phyloP scores from a whole-genome alignment of 441 rosid genomes.

The Populus hybrid region DNA sequence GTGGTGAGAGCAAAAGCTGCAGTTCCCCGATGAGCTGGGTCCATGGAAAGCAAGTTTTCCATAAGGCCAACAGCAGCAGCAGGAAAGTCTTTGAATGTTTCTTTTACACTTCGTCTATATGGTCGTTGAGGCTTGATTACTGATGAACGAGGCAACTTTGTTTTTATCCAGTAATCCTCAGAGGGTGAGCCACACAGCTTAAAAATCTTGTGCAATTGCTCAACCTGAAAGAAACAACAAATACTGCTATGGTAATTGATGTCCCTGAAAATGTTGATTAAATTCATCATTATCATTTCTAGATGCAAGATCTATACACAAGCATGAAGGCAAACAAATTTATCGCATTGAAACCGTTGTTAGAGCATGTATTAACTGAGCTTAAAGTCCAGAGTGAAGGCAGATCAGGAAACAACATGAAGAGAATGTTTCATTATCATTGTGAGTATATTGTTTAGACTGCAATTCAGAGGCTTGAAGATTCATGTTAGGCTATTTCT shows the following conservation, averaged over 20 bases:
- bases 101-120: slow-evolving; percentile 52
- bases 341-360: neutral
- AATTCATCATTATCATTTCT: neutral
- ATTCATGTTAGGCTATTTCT: neutral
- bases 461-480: neutral
- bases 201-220: slow-evolving; percentile 87
- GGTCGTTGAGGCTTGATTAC: slow-evolving; percentile 60
- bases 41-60: slow-evolving; percentile 74
- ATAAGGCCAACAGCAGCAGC: slow-evolving; percentile 56
- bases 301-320: neutral
- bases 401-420: neutral
- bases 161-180: slow-evolving; percentile 71
- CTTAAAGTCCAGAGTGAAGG: neutral
- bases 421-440: neutral
- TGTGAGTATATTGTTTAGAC: neutral
- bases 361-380: neutral
- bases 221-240: slow-evolving; percentile 49
- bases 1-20: slow-evolving; percentile 62
- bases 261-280: neutral
- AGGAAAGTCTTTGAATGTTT: slow-evolving; percentile 59
- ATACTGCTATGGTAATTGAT: neutral
- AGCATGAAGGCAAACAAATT: slow-evolving; percentile 4
- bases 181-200: slow-evolving; percentile 92
- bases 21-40: slow-evolving; percentile 72
- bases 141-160: slow-evolving; percentile 56